Evolutionary conservation across 2,329 filamentous ascomycete species (phyloP).

Genomic region (Cladobotryum protrusum): DNA sequence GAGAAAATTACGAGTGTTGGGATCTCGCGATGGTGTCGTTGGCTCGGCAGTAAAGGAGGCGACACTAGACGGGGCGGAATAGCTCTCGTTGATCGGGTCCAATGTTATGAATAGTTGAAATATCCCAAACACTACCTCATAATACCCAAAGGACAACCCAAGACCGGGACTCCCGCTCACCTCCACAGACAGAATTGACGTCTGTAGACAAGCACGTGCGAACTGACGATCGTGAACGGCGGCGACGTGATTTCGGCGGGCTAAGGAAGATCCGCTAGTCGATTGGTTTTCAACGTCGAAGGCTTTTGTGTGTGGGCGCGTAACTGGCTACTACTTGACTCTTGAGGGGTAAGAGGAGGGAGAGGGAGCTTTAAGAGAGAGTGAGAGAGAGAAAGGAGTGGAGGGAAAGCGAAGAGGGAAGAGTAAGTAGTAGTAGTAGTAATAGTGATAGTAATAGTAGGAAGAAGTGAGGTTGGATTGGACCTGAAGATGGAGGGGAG

Average conservation of each 20-base stretch:
- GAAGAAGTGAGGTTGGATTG: slow-evolving; percentile 10
- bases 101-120: slow-evolving; percentile 10
- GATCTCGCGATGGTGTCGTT: slow-evolving; percentile 11
- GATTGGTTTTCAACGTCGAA: neutral
- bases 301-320: neutral
- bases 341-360: slow-evolving; percentile 12
- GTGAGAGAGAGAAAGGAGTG: slow-evolving; percentile 13
- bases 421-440: slow-evolving; percentile 16
- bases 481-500: slow-evolving; percentile 12
- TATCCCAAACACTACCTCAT: slow-evolving; percentile 13
- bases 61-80: slow-evolving; percentile 1
- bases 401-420: slow-evolving; percentile 17
- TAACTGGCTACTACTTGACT: slow-evolving; percentile 8
- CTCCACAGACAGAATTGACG: slow-evolving; percentile 1
- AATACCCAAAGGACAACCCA: slow-evolving; percentile 11
- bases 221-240: slow-evolving; percentile 1
- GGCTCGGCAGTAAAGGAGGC: neutral
- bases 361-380: slow-evolving; percentile 12
- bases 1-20: neutral
- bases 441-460: slow-evolving; percentile 11
- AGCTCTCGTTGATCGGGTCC: slow-evolving; percentile 13
- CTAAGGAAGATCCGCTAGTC: neutral
- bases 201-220: slow-evolving; percentile 5
- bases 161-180: slow-evolving; percentile 4
- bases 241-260: neutral